Conservation (phyloP, 2,329 filamentous ascomycete genomes). For the Nothopassalora personata region DNA sequence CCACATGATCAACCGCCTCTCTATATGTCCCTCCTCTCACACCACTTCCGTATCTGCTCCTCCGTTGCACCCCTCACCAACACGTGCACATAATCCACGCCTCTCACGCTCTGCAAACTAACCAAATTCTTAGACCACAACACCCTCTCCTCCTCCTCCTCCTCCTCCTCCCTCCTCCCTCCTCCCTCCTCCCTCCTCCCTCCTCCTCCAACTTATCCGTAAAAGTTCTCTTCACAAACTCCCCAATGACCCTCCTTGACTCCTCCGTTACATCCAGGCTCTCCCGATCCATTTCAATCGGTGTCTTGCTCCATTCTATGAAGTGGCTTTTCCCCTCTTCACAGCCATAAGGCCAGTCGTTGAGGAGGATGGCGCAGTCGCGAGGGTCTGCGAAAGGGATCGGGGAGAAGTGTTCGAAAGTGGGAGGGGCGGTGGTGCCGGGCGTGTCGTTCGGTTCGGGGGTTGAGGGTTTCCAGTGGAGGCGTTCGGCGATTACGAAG, state of each 20-base stretch:
- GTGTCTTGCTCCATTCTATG: conserved; percentile 53
- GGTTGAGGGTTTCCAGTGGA: conserved; percentile 44
- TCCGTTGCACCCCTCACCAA: conserved; percentile 45
- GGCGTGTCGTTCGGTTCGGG: too few species aligned
- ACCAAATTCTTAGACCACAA: conserved; percentile 64
- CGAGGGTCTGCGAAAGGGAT: conserved; percentile 49
- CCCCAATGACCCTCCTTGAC: conserved; percentile 44
- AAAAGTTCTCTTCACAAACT: conserved; percentile 49
- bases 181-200: too few species aligned
- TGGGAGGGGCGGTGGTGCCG: conserved; percentile 21
- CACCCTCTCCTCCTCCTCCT: conserved; percentile 41
- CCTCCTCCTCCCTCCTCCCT: too few species aligned
- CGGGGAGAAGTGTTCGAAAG: conserved; percentile 42
- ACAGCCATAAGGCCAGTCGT: conserved; percentile 61
- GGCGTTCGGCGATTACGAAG: conserved; percentile 52
- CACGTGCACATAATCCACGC: conserved; percentile 54
- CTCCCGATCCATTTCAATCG: conserved; percentile 42
- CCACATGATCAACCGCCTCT: too few species aligned
- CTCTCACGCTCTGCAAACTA: conserved; percentile 55
- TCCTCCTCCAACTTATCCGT: conserved; percentile 39
- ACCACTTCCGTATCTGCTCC: conserved; percentile 29
- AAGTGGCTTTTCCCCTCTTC: conserved; percentile 51
- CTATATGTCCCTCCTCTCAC: conserved; percentile 18
- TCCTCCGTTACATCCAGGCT: conserved; percentile 49
- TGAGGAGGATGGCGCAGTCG: conserved; percentile 54